Percentiles rank a stretch among this genome's conserved stretches.
Evolutionary conservation across 2,329 filamentous ascomycete species (phyloP).

Genomic region (Verticillium tricorpus): DNA sequence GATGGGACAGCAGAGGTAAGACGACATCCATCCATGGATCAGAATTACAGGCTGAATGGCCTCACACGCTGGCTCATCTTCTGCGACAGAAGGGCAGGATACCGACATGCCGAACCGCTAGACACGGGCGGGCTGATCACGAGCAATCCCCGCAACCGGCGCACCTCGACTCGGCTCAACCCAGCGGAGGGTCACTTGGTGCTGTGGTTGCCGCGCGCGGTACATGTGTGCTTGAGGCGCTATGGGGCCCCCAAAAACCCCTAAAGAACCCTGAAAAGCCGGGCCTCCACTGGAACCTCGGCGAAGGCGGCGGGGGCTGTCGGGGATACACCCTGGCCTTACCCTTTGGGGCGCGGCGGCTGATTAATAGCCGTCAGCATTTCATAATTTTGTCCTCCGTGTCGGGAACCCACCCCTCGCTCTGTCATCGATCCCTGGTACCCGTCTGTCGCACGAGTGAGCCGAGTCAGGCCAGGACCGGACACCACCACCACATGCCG

Average conservation of each 20-base stretch:
- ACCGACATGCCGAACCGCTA: not conserved
- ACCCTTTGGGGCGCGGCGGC: not conserved
- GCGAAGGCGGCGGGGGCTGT: slow-evolving; percentile 1
- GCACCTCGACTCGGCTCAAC: not conserved
- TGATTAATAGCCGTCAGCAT: slow-evolving; percentile 3
- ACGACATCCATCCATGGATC: no score
- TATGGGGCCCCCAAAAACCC: not conserved
- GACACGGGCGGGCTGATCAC: not conserved
- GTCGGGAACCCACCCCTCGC: not conserved
- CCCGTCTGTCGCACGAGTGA: not conserved
- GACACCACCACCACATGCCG: not conserved
- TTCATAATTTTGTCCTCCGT: not conserved
- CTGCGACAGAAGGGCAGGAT: no score
- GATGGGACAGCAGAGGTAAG: no score
- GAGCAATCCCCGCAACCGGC: not conserved
- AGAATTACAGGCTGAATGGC: no score
- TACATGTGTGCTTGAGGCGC: not conserved
- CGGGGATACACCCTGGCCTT: not conserved
- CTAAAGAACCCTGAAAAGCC: not conserved
- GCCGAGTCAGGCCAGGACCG: not conserved
- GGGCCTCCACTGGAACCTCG: not conserved
- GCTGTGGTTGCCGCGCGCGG: not conserved
- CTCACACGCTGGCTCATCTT: no score
- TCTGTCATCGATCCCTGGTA: not conserved
- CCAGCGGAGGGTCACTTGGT: not conserved